phyloP scores from a whole-genome alignment of 192 early-diverging fungal species.

The Entomortierella parvispora region DNA sequence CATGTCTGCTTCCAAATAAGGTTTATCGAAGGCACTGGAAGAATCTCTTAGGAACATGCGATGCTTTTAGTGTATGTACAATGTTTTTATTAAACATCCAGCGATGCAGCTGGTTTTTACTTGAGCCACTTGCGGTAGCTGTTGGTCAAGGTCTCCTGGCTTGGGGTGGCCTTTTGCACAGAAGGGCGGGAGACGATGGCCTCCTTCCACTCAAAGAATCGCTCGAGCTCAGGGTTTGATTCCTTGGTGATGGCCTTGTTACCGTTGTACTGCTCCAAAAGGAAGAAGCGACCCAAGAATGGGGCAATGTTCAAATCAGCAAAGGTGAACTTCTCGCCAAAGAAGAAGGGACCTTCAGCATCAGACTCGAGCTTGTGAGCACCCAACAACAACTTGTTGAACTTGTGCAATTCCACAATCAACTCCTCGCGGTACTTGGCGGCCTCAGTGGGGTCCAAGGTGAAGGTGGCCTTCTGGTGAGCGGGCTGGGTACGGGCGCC shows the following conservation, averaged over 20 bases:
- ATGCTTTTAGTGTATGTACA: background rate
- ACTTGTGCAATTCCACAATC: conserved; percentile 41
- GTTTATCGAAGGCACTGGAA: too few species aligned
- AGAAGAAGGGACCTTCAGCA: conserved; percentile 54
- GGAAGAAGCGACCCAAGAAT: conserved; percentile 52
- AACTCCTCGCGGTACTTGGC: conserved; percentile 36
- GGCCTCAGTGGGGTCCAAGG: conserved; percentile 24
- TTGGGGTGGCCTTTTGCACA: conserved; percentile 36
- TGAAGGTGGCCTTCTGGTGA: conserved; percentile 33
- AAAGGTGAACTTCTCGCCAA: conserved; percentile 57
- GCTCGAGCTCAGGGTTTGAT: conserved; percentile 35
- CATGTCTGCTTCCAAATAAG: too few species aligned
- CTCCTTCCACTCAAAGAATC: conserved; percentile 50
- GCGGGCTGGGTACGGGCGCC: conserved; percentile 26
- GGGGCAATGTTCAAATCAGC: conserved; percentile 61
- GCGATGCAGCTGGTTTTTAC: conserved; percentile 4
- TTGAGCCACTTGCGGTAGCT: conserved; percentile 42
- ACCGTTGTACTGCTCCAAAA: conserved; percentile 26
- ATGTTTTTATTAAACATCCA: background rate
- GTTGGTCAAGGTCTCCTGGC: conserved; percentile 19
- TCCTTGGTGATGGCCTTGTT: conserved; percentile 23
- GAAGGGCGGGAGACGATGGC: conserved; percentile 22
- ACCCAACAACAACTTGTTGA: conserved; percentile 43
- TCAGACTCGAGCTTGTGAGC: conserved; percentile 34
- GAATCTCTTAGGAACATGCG: background rate